phyloP scores from a whole-genome alignment of 2,329 filamentous ascomycete species.

The Orbilia blumenaviensis region DNA sequence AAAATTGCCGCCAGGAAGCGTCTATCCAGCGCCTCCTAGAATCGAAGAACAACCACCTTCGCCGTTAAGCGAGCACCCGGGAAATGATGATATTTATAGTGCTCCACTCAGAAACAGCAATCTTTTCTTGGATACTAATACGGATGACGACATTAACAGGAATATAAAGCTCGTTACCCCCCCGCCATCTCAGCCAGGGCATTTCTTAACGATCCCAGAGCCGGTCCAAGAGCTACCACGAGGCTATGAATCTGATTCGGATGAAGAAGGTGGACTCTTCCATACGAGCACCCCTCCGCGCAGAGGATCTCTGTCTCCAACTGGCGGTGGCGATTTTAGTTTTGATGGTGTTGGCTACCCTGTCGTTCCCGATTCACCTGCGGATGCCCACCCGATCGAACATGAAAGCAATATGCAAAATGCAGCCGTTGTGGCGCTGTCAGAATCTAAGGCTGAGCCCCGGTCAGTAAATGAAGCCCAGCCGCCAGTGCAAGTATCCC shows the following conservation, averaged over 20 bases:
- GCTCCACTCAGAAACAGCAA: constrained; percentile 12
- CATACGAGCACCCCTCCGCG: constrained; percentile 50
- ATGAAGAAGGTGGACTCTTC: constrained; percentile 34
- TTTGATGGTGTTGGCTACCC: constrained; percentile 9
- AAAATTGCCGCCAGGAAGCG: not conserved
- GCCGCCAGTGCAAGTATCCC: constrained; percentile 7
- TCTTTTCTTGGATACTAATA: constrained; percentile 31
- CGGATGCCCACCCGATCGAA: not conserved
- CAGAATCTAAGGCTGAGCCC: not conserved
- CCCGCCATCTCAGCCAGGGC: constrained; percentile 18
- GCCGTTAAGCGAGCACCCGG: not conserved
- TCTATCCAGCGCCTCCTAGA: not conserved
- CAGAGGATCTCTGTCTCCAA: constrained; percentile 33
- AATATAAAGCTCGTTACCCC: constrained; percentile 37
- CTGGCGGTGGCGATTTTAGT: constrained; percentile 20
- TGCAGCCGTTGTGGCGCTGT: not conserved
- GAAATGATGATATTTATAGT: not conserved
- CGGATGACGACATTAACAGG: constrained; percentile 38
- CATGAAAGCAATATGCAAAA: not conserved
- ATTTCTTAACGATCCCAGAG: constrained; percentile 42
- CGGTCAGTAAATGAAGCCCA: constrained; percentile 23
- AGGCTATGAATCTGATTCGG: constrained; percentile 32
- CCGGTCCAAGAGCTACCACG: constrained; percentile 23
- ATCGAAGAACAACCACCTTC: constrained; percentile 3
- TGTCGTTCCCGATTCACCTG: constrained; percentile 23